phyloP scores from a whole-genome alignment of 768 basidiomycete species.

The Auricularia cornea region DNA sequence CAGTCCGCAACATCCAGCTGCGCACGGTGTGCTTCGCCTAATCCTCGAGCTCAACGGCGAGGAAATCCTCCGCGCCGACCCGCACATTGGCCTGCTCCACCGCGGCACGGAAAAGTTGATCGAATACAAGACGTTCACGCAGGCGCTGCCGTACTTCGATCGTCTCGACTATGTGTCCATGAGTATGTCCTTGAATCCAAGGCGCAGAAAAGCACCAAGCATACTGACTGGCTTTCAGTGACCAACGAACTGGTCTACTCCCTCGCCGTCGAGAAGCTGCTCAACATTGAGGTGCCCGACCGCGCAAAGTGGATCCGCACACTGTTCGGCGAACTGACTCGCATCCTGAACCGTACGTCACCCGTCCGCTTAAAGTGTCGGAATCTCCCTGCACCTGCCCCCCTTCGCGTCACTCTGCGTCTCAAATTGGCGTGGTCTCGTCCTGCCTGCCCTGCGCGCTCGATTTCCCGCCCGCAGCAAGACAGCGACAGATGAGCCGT shows the following conservation, averaged over 20 bases:
- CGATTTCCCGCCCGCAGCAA: too few relatives aligned
- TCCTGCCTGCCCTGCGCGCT: too few relatives aligned
- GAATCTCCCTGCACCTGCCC: too few relatives aligned
- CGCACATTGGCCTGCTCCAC: constrained; percentile 95
- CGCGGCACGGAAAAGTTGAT: constrained; percentile 98
- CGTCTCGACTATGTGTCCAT: constrained; percentile 98
- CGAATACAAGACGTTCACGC: constrained; percentile 97
- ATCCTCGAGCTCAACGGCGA: constrained; percentile 98
- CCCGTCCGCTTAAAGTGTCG: too few relatives aligned
- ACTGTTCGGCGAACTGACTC: constrained; percentile 93
- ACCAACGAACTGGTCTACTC: constrained; percentile 98
- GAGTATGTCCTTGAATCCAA: constrained; percentile 54
- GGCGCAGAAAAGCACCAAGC: too few relatives aligned
- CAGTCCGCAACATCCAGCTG: constrained; percentile 90
- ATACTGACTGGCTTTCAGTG: constrained; percentile 46
- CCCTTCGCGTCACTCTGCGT: constrained; percentile 1
- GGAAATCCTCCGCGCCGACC: constrained; percentile 81
- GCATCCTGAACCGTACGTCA: constrained; percentile 80
- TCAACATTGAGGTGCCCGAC: constrained; percentile 94
- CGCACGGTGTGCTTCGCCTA: constrained; percentile 95
- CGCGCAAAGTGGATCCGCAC: constrained; percentile 98
- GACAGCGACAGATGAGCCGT: too few relatives aligned
- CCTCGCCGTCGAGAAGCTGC: constrained; percentile 93
- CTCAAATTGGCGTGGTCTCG: too few relatives aligned
- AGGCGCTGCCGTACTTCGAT: constrained; percentile 97